Percentiles rank a stretch among this genome's conserved stretches.
Conservation (phyloP, 2,329 filamentous ascomycete genomes). For the Ophiocordyceps unilateralis region DNA sequence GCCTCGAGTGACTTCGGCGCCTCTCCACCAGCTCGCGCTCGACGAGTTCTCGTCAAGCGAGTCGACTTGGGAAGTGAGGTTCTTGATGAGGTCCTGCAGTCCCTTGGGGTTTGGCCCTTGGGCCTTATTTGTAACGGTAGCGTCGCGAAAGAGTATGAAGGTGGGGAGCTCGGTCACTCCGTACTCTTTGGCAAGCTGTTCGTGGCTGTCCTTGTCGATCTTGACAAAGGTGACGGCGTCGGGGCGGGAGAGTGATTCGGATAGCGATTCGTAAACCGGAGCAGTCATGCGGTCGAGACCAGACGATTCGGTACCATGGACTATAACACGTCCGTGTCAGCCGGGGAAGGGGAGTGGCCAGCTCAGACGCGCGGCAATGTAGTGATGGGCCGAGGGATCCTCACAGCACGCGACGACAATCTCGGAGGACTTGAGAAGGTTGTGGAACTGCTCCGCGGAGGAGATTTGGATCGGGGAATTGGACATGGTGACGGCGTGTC, state of each 20-base stretch:
- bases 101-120: constrained; percentile 56
- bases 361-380: not conserved
- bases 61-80: constrained; percentile 50
- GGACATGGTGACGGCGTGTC: constrained; percentile 10
- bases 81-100: constrained; percentile 54
- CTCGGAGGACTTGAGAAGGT: constrained; percentile 51
- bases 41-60: constrained; percentile 29
- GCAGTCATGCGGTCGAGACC: constrained; percentile 70
- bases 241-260: constrained; percentile 50
- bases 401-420: constrained; percentile 82
- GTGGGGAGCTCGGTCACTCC: constrained; percentile 65
- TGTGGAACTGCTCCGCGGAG: constrained; percentile 45
- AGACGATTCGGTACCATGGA: constrained; percentile 70
- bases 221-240: constrained; percentile 70
- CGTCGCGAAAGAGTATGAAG: constrained; percentile 75
- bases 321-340: constrained; percentile 25
- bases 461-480: constrained; percentile 14
- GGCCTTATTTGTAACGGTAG: constrained; percentile 48
- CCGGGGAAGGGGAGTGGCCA: not conserved
- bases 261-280: constrained; percentile 65
- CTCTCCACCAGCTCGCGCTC: constrained; percentile 45
- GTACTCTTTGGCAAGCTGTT: constrained; percentile 58
- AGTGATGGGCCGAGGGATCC: constrained; percentile 12
- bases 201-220: constrained; percentile 65
- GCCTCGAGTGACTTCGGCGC: constrained; percentile 56